A percentile compares a stretch with the other conserved stretches of the same genome.
Evolutionary conservation across 306 rosid genomes (phyloP).

Genomic region (Trifolium dubium): DNA sequence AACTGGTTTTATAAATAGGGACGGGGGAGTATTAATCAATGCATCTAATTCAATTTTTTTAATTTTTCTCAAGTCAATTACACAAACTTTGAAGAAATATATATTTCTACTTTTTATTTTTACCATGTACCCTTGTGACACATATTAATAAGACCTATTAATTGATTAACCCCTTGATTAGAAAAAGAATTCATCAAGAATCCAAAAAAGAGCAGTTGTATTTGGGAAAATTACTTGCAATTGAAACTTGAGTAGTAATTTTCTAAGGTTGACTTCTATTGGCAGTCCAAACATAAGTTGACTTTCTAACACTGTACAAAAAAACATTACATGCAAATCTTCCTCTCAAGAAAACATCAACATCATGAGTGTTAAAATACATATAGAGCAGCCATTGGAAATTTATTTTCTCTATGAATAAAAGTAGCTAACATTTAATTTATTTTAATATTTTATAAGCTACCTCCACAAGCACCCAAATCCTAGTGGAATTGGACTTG

Average conservation of each 20-base stretch:
- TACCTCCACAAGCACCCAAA: constrained; percentile 45
- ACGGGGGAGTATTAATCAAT: too few relatives aligned
- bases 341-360: constrained; percentile 36
- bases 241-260: neutral
- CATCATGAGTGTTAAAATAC: constrained; percentile 29
- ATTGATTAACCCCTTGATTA: too few relatives aligned
- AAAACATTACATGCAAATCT: constrained; percentile 7
- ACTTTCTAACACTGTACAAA: neutral
- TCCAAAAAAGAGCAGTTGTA: neutral
- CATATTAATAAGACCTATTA: too few relatives aligned
- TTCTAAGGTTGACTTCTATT: neutral
- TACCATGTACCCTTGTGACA: too few relatives aligned
- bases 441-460: constrained; percentile 11
- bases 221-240: neutral
- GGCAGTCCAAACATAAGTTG: neutral
- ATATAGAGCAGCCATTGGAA: constrained; percentile 24
- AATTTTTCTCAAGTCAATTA: too few relatives aligned
- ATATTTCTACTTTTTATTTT: too few relatives aligned
- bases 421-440: constrained; percentile 8
- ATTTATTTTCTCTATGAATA: constrained; percentile 19
- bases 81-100: too few relatives aligned
- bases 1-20: too few relatives aligned
- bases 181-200: neutral
- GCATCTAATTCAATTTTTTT: too few relatives aligned
- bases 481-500: constrained; percentile 51